phyloP scores from a whole-genome alignment of 1,139 yeast species.

The Debaryomyces sp. region DNA sequence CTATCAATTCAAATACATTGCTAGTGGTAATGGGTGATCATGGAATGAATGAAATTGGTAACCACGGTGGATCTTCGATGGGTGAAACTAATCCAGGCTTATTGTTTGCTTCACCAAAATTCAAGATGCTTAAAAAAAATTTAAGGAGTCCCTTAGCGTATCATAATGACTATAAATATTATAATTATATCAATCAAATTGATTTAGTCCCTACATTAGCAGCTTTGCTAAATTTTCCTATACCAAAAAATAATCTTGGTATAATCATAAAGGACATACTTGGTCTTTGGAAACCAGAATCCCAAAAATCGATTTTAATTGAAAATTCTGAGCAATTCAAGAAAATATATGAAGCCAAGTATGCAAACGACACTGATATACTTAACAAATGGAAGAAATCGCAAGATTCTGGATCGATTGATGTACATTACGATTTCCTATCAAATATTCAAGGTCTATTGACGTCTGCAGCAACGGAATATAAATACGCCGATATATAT shows the following conservation, averaged over 20 bases:
- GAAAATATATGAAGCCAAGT: constrained; percentile 31
- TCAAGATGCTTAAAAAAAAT: constrained; percentile 29
- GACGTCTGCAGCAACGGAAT: constrained; percentile 73
- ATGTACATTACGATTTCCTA: constrained; percentile 43
- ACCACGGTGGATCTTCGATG: constrained; percentile 91
- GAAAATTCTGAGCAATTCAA: constrained; percentile 69
- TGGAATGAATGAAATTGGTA: constrained; percentile 93
- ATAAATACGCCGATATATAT: constrained; percentile 55
- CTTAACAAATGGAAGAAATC: constrained; percentile 17
- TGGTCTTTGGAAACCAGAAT: constrained; percentile 47
- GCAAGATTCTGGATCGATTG: constrained; percentile 14
- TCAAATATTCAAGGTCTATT: constrained; percentile 54
- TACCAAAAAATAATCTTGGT: constrained; percentile 87
- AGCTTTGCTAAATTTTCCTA: constrained; percentile 71
- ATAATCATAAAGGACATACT: constrained; percentile 62
- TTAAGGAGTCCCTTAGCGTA: constrained; percentile 38
- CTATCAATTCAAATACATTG: constrained; percentile 51
- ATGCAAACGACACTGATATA: constrained; percentile 16
- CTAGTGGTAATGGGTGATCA: constrained; percentile 89
- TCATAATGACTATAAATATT: constrained; percentile 53
- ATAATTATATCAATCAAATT: constrained; percentile 65
- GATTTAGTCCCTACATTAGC: constrained; percentile 89
- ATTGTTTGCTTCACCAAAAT: constrained; percentile 64
- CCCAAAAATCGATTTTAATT: constrained; percentile 46
- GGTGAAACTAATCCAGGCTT: constrained; percentile 93